Evolutionary conservation across 768 basidiomycete species (phyloP).

Genomic region (Leccinum aurantiacum): DNA sequence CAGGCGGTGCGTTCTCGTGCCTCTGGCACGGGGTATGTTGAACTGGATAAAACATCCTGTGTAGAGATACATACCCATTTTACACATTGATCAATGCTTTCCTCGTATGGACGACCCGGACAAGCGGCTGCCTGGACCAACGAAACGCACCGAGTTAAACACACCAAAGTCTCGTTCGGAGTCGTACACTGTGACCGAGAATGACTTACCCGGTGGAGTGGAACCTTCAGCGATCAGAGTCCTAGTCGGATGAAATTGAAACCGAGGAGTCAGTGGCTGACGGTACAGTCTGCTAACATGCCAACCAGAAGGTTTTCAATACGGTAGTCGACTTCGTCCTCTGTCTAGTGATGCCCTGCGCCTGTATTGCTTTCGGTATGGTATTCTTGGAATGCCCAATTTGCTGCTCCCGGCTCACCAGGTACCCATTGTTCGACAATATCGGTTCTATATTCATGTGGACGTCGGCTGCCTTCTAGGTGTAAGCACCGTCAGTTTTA

Average conservation of each 20-base stretch:
- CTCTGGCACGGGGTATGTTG: constrained; percentile 35
- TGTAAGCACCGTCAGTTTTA: constrained; percentile 32
- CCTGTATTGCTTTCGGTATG: constrained; percentile 32
- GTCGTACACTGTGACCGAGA: too few species aligned
- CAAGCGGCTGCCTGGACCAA: too few species aligned
- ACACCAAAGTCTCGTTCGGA: too few species aligned
- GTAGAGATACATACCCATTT: too few species aligned
- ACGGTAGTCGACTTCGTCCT: constrained; percentile 29
- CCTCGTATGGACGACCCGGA: too few species aligned
- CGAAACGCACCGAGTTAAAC: too few species aligned
- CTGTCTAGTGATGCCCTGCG: constrained; percentile 34
- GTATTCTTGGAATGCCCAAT: neutral
- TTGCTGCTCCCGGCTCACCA: constrained; percentile 5
- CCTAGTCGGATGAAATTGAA: too few species aligned
- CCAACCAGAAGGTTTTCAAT: constrained; percentile 24
- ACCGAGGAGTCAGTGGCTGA: too few species aligned
- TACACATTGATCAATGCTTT: too few species aligned
- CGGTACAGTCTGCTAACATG: neutral
- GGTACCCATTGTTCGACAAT: constrained; percentile 43
- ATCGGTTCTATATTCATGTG: constrained; percentile 51
- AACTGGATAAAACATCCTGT: too few species aligned
- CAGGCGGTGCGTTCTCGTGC: constrained; percentile 66
- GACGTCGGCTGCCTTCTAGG: constrained; percentile 45
- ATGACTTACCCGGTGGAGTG: neutral
- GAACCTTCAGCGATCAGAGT: neutral